phyloP scores from a whole-genome alignment of 1,284 basidiomycete genomes.

The Grifola frondosa region DNA sequence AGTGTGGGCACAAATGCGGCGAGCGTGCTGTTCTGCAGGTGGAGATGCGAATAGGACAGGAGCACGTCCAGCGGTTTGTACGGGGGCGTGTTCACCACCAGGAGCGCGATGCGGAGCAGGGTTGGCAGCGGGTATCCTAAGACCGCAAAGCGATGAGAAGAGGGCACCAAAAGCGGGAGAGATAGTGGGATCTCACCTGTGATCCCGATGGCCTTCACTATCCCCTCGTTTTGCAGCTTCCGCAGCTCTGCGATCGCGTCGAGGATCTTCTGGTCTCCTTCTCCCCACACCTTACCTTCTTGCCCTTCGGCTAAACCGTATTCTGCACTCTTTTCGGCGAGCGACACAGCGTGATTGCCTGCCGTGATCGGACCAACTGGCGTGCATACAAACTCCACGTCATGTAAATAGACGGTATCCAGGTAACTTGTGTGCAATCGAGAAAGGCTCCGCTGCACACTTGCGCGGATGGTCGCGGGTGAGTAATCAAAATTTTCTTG shows the following conservation, averaged over 20 bases:
- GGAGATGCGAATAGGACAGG: slow-evolving; percentile 86
- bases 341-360: slow-evolving; percentile 57
- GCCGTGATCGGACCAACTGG: slow-evolving; percentile 47
- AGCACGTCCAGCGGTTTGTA: slow-evolving; percentile 76
- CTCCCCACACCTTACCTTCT: slow-evolving; percentile 62
- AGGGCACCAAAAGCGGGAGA: neutral
- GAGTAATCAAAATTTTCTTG: slow-evolving; percentile 77
- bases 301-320: slow-evolving; percentile 66
- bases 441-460: slow-evolving; percentile 70
- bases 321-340: slow-evolving; percentile 45
- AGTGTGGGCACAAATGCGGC: slow-evolving; percentile 57
- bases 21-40: slow-evolving; percentile 78
- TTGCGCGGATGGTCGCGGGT: slow-evolving; percentile 66
- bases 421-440: slow-evolving; percentile 82
- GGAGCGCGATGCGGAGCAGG: slow-evolving; percentile 78
- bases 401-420: slow-evolving; percentile 89
- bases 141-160: neutral
- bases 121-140: slow-evolving; percentile 88
- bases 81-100: slow-evolving; percentile 66
- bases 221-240: slow-evolving; percentile 75
- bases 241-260: slow-evolving; percentile 73
- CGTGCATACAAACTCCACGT: slow-evolving; percentile 84
- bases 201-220: slow-evolving; percentile 82
- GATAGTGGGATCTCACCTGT: slow-evolving; percentile 51
- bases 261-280: slow-evolving; percentile 81